A percentile compares a stretch with the other conserved stretches of the same genome.
These are phyloP conservation scores for Pseudogymnoascus sp. DNA, from an alignment of 2,329 filamentous ascomycete genomes.

Conservation along the genomic window DNA sequence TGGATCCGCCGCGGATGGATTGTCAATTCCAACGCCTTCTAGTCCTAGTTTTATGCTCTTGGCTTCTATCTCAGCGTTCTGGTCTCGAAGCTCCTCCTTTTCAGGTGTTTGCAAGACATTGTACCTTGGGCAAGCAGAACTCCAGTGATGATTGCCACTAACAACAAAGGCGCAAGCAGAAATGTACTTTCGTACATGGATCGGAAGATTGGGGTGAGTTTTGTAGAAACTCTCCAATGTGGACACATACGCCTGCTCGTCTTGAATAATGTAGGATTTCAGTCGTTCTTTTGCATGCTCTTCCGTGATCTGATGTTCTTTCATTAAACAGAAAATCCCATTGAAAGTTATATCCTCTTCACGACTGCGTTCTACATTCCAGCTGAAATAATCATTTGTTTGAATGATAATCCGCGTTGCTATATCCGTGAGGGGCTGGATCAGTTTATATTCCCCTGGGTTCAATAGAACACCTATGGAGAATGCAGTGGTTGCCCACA, in stretches of 20 bases:
- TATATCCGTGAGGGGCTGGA: not conserved
- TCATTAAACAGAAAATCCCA: not conserved
- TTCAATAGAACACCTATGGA: not conserved
- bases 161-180: not conserved
- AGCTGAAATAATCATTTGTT: not conserved
- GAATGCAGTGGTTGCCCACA: not conserved
- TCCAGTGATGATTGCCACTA: not conserved
- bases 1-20: not conserved
- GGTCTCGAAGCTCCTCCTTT: not conserved
- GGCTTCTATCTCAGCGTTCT: not conserved
- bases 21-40: not conserved
- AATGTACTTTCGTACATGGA: not conserved
- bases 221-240: not conserved
- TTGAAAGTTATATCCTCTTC: not conserved
- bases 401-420: not conserved
- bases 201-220: not conserved
- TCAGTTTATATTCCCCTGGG: not conserved
- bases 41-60: not conserved
- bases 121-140: not conserved
- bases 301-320: not conserved
- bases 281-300: not conserved
- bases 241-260: not conserved
- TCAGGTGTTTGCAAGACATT: not conserved
- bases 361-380: not conserved
- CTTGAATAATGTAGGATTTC: not conserved